Evolutionary conservation across 2,329 filamentous ascomycete genomes (phyloP), one percentile per base, ranked within the genome.

Genomic region (Grosmannia serpens): DNA sequence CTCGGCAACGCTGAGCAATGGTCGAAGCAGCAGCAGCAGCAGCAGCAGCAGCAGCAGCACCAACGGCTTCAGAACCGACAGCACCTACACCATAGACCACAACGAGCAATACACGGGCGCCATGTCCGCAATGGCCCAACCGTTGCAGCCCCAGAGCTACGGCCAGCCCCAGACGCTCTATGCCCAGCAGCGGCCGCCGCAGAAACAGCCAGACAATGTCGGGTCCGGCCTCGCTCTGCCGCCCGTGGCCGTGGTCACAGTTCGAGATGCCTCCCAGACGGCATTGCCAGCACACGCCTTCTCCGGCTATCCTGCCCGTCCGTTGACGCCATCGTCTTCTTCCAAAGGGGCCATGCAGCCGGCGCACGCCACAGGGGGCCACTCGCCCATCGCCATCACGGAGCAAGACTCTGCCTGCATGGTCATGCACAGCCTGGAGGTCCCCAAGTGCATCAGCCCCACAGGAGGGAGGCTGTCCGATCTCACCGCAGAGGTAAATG

Each of bases 401-500:
- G 69, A 72, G 27, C 70, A 70, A 57, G 74, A 76, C 44, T 71
- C 74, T 31, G 73, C 53, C 0, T 58, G 71, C 31, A 73, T 83
- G 69, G 77, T 80, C 2, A 75, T 73, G 61, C 80, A 83, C 67
- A 83, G 79, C 67, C 75, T 92, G 44, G 83, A 87, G 65, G 85
- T 95, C 47, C 89, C 90, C 8, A 75, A 78, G 51, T 86, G 88
- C 44, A 90, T 95, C 67, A 90, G 86, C 66, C 77, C 84, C 38
- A 84, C 80, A 64, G 87, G 88, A 52, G 88, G 89, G 9, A 91
- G 82, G 67, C 70, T 96, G 64, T 81, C 89, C 11, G 88, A 94
- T 67, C 91, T 95, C 70, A 88, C 89, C 56, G 89, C 90, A 59
- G 83, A 91, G 79, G 88, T 91, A 72, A 65, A 77, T 50, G 13